phyloP scores from a whole-genome alignment of 2,329 filamentous ascomycete genomes.

The Penicillium sp. region DNA sequence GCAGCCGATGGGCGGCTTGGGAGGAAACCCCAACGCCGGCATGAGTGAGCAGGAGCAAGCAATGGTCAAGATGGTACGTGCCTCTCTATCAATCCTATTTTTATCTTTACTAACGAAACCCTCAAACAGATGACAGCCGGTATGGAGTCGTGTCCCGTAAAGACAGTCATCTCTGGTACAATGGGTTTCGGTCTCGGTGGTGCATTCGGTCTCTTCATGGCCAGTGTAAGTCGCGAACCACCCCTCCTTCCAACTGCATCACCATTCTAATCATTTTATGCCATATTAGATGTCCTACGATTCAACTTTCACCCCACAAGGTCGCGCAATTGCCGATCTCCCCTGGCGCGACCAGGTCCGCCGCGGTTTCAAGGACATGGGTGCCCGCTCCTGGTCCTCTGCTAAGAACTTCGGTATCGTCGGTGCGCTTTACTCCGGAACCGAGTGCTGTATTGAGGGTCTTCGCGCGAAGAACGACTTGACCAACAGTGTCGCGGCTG shows the following conservation, averaged over 20 bases:
- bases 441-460: conserved; percentile 94
- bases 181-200: conserved; percentile 95
- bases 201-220: conserved; percentile 97
- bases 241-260: background rate
- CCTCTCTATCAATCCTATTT: too few relatives aligned
- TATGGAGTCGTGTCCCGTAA: conserved; percentile 91
- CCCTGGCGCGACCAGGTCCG: conserved; percentile 82
- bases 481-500: conserved; percentile 80
- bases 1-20: conserved; percentile 30
- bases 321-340: conserved; percentile 61
- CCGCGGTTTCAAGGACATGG: conserved; percentile 93
- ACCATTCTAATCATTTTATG: background rate
- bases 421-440: conserved; percentile 85
- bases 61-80: conserved; percentile 49
- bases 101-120: background rate
- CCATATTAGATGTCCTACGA: conserved; percentile 88
- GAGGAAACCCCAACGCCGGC: conserved; percentile 34
- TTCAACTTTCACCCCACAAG: conserved; percentile 70
- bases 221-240: conserved; percentile 66
- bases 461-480: conserved; percentile 89
- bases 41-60: conserved; percentile 50
- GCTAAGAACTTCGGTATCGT: conserved; percentile 96
- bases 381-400: conserved; percentile 73
- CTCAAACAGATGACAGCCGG: conserved; percentile 69
- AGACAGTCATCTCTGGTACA: conserved; percentile 83